Evolutionary conservation across 2,329 filamentous ascomycete species (phyloP).

Genomic region (Cladosporium cucumerinum): DNA sequence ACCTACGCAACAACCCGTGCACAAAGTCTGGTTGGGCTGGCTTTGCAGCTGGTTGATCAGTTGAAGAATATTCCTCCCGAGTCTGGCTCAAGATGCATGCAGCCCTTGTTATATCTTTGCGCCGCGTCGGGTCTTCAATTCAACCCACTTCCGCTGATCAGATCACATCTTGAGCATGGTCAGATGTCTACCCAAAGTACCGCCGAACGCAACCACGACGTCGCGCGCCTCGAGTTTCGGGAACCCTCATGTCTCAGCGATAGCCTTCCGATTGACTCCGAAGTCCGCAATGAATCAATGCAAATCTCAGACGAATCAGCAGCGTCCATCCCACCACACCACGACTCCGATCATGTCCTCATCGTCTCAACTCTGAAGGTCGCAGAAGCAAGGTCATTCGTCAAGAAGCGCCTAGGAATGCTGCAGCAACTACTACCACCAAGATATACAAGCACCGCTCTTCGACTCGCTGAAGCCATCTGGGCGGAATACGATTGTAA

Average conservation of each 20-base stretch:
- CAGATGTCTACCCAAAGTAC: neutral
- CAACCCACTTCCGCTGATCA: neutral
- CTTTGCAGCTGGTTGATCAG: constrained; percentile 5
- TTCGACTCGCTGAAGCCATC: constrained; percentile 2
- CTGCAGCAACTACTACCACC: constrained; percentile 4
- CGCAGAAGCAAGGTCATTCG: neutral
- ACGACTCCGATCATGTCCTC: neutral
- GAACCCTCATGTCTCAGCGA: neutral
- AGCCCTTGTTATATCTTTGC: constrained; percentile 18
- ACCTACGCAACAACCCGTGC: neutral
- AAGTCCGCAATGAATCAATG: neutral
- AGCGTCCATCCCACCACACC: neutral
- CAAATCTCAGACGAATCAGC: neutral
- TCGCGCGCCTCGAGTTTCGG: neutral
- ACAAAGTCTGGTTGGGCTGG: neutral
- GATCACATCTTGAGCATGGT: neutral
- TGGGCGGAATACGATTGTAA: constrained; percentile 6
- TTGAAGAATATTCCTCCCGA: constrained; percentile 15
- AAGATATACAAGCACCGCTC: neutral
- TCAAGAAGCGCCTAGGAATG: constrained; percentile 4
- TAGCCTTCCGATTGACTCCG: neutral
- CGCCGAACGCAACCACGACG: neutral
- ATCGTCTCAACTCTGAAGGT: neutral
- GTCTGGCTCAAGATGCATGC: constrained; percentile 18
- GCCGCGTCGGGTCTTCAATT: constrained; percentile 14